Percentiles rank a stretch among this genome's conserved stretches.
Conservation (phyloP, 371 early-diverging fungal species). For the Syncephalastrum contaminatum region DNA sequence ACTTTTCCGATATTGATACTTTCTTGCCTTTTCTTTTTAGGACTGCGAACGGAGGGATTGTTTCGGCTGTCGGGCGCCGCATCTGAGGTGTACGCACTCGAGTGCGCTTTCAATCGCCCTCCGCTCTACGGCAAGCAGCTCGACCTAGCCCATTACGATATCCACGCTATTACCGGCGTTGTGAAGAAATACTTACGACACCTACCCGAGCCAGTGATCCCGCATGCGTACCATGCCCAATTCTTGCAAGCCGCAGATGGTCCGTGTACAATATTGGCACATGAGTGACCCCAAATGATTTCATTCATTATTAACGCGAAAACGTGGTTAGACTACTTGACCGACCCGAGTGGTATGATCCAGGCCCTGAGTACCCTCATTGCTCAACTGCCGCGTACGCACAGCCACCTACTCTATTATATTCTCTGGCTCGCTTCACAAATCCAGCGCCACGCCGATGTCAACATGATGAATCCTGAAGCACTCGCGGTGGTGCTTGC, state of each 20-base stretch:
- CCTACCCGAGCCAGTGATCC: constrained; percentile 44
- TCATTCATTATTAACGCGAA: background rate
- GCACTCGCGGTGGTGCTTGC: constrained; percentile 35
- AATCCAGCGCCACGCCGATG: constrained; percentile 26
- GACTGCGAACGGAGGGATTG: constrained; percentile 38
- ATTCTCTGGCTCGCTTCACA: constrained; percentile 29
- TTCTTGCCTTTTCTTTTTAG: constrained; percentile 14
- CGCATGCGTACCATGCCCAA: constrained; percentile 26
- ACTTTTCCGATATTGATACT: background rate
- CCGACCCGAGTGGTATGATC: no score
- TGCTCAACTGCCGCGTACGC: constrained; percentile 30
- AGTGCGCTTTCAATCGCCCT: constrained; percentile 33
- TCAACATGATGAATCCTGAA: constrained; percentile 36
- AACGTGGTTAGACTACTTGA: background rate
- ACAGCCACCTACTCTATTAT: constrained; percentile 32
- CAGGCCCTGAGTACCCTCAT: constrained; percentile 11
- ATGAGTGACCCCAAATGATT: background rate
- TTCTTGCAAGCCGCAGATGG: constrained; percentile 20
- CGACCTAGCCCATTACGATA: constrained; percentile 35
- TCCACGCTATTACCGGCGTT: constrained; percentile 43
- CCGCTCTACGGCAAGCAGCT: constrained; percentile 41
- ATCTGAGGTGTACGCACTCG: constrained; percentile 38
- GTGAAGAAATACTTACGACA: constrained; percentile 41
- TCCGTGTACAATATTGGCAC: constrained; percentile 3
- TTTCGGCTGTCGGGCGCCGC: constrained; percentile 50